These are phyloP conservation scores for Candida sp. DNA, from an alignment of 1,139 yeast genomes.

Conservation along the genomic window DNA sequence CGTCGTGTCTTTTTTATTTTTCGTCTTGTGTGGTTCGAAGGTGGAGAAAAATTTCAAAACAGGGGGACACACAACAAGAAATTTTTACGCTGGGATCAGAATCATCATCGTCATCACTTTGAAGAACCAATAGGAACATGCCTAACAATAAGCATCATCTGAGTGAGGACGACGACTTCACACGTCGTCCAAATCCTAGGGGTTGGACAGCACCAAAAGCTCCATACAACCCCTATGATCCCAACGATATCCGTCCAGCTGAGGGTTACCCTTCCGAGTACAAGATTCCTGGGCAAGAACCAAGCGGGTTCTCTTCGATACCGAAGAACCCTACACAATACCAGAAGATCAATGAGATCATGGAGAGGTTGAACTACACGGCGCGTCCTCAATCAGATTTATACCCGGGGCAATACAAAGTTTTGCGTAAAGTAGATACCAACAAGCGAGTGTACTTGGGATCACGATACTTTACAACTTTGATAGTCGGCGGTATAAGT, in stretches of 20 bases:
- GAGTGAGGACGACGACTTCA: constrained; percentile 15
- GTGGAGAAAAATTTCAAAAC: neutral
- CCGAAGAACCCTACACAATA: constrained; percentile 75
- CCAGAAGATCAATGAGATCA: constrained; percentile 70
- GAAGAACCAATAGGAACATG: neutral
- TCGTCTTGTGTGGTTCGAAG: neutral
- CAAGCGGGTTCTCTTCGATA: constrained; percentile 59
- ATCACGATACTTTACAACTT: constrained; percentile 52
- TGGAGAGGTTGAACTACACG: constrained; percentile 74
- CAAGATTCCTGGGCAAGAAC: constrained; percentile 56
- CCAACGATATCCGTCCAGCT: constrained; percentile 76
- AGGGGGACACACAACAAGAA: too few species aligned
- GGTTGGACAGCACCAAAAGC: constrained; percentile 88
- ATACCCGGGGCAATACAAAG: constrained; percentile 83
- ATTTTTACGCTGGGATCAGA: too few species aligned
- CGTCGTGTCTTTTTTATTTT: neutral
- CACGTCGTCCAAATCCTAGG: constrained; percentile 75
- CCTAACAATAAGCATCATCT: neutral
- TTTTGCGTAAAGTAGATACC: constrained; percentile 63
- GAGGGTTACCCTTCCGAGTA: constrained; percentile 88
- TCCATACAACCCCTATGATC: constrained; percentile 87
- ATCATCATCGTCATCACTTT: too few species aligned
- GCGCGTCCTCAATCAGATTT: constrained; percentile 78
- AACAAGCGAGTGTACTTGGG: constrained; percentile 61
- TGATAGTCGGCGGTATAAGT: constrained; percentile 49